Evolutionary conservation across 805 yeast genomes (phyloP).

Genomic region (Candida vaughaniae): DNA sequence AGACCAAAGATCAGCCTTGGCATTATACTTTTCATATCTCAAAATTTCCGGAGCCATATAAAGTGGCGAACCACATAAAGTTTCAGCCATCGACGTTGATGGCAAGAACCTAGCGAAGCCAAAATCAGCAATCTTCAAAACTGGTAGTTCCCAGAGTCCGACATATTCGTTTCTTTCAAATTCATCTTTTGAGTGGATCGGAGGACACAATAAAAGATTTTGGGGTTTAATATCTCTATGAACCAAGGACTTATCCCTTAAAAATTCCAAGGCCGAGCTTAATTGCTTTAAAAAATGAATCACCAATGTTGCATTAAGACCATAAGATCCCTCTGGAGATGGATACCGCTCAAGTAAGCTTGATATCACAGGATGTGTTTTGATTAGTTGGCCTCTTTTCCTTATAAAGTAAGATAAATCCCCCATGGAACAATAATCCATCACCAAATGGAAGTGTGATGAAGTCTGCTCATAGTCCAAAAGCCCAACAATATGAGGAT

Average conservation of each 20-base stretch:
- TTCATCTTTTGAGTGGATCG: constrained; percentile 60
- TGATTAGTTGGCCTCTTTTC: constrained; percentile 66
- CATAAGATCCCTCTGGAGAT: constrained; percentile 72
- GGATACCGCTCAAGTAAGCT: constrained; percentile 81
- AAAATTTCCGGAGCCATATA: constrained; percentile 99
- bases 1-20: constrained; percentile 97
- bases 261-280: constrained; percentile 77
- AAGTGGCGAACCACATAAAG: constrained; percentile 94
- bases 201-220: constrained; percentile 79
- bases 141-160: constrained; percentile 87
- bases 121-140: constrained; percentile 92
- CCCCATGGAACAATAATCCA: constrained; percentile 97
- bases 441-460: constrained; percentile 79
- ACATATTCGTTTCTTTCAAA: constrained; percentile 59
- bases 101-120: constrained; percentile 97
- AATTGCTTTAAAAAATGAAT: constrained; percentile 85
- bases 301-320: constrained; percentile 75
- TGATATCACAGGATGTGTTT: constrained; percentile 75
- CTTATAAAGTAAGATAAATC: constrained; percentile 87
- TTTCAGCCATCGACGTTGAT: constrained; percentile 90
- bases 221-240: constrained; percentile 97
- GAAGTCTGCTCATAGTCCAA: constrained; percentile 79
- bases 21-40: constrained; percentile 91
- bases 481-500: constrained; percentile 89
- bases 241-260: constrained; percentile 80